phyloP scores from a whole-genome alignment of 2,329 filamentous ascomycete genomes.

The Biscogniauxia marginata region DNA sequence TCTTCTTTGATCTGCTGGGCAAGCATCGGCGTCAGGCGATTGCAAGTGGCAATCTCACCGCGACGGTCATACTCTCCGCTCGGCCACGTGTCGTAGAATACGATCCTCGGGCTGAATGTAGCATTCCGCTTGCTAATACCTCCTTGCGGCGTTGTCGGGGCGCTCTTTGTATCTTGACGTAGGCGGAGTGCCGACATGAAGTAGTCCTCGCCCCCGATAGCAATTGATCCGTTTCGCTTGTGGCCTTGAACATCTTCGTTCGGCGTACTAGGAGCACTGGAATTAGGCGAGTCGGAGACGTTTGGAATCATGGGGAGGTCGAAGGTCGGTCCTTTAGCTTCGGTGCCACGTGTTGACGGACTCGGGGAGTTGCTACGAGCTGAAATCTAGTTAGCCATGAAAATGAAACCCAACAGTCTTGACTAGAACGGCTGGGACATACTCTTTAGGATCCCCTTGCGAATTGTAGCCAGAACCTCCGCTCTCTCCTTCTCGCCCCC shows the following conservation, averaged over 20 bases:
- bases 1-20: slow-evolving; percentile 99
- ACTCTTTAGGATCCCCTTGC: slow-evolving; percentile 96
- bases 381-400: slow-evolving; percentile 32
- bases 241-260: slow-evolving; percentile 72
- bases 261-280: slow-evolving; percentile 85
- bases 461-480: slow-evolving; percentile 86
- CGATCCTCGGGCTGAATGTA: slow-evolving; percentile 86
- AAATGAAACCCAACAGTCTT: neutral
- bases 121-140: slow-evolving; percentile 56
- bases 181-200: slow-evolving; percentile 77
- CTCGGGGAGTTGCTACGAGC: slow-evolving; percentile 66
- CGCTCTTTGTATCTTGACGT: slow-evolving; percentile 73
- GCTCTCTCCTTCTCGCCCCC: slow-evolving; percentile 88
- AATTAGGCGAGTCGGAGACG: slow-evolving; percentile 74
- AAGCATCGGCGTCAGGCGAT: slow-evolving; percentile 92
- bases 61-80: slow-evolving; percentile 93
- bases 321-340: slow-evolving; percentile 51
- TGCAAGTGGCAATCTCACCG: slow-evolving; percentile 96
- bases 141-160: slow-evolving; percentile 73
- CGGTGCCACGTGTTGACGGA: slow-evolving; percentile 63
- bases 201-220: slow-evolving; percentile 83
- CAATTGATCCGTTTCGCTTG: slow-evolving; percentile 66
- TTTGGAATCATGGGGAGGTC: slow-evolving; percentile 61
- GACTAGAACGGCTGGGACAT: slow-evolving; percentile 35
- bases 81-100: slow-evolving; percentile 96